A percentile compares a stretch with the other conserved stretches of the same genome.
phyloP scores from a whole-genome alignment of 805 yeast species.

The Wickerhamomyces strasburgensis region DNA sequence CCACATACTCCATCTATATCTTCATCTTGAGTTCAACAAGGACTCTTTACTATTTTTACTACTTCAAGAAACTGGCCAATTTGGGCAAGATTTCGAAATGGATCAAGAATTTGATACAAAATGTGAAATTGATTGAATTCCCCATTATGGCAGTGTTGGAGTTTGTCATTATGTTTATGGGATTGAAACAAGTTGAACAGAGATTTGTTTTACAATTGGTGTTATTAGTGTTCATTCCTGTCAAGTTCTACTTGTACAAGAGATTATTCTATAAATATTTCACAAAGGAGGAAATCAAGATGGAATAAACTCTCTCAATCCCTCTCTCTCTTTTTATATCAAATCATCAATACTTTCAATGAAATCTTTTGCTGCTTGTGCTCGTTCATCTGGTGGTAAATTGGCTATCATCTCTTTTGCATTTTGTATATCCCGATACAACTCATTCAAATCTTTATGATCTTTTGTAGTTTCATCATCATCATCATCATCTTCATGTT shows the following conservation, averaged over 20 bases:
- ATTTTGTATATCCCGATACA: conserved; percentile 6
- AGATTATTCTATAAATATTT: conserved; percentile 13
- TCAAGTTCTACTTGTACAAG: conserved; percentile 14
- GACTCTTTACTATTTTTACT: conserved; percentile 14
- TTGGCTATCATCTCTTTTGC: conserved; percentile 9
- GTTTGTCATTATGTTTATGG: conserved; percentile 18
- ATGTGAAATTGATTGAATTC: conserved; percentile 9
- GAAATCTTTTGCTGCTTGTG: conserved; percentile 10
- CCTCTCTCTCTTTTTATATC: too few species aligned
- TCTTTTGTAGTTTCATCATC: conserved; percentile 1
- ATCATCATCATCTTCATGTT: not conserved
- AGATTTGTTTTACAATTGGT: conserved; percentile 4
- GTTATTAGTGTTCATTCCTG: conserved; percentile 17
- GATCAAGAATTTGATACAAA: conserved; percentile 2
- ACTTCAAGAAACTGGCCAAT: conserved; percentile 13
- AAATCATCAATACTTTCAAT: too few species aligned
- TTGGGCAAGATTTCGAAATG: conserved; percentile 11
- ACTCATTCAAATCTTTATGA: conserved; percentile 8
- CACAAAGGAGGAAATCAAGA: conserved; percentile 4
- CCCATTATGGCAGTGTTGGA: conserved; percentile 14
- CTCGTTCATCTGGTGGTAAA: conserved; percentile 7
- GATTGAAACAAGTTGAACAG: conserved; percentile 7
- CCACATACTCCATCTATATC: conserved; percentile 12
- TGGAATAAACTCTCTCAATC: conserved; percentile 9
- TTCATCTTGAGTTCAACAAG: conserved; percentile 7